Evolutionary conservation across 139 green algal genomes (phyloP), one percentile per base, ranked within the genome.

Genomic region (Desmodesmus armatus): DNA sequence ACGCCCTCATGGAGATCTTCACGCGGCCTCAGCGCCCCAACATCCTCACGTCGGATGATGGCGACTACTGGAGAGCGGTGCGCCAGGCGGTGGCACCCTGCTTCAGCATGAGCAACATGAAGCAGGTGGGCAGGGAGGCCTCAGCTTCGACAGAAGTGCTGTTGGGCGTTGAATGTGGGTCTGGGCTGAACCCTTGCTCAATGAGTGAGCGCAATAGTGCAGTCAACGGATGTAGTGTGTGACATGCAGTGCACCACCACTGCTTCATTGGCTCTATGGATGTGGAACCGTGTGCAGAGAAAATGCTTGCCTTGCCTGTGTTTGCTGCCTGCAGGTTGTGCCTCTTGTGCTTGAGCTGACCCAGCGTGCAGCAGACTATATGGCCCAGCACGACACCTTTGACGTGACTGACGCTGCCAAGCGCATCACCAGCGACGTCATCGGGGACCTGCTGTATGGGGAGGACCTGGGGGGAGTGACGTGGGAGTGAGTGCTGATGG

Each of bases 41-140:
- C 55, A 82, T 82, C 47, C 39, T 82, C 15, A 72, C 75, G 21
- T 33, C 33, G 21, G 2, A 19, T 1, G 75, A 82, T 33, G 53
- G 33, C 3, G 33, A 33, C 5, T 53, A 53, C 33, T 82, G 75
- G 75, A 71, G 53, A 11, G 75, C 75, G 19, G 75, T 82, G 53
- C 53, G 75, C 1, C 23, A 43, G 37, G 49, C 29, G 3, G 29
- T 43, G 9, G 75, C 75, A 1, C 53, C 55, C 21, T 67, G 47
- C 51, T 82, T 82, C 53, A 72, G 51, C 75, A 67, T 51, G 35
- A 40, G 49, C 51, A 82, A 67, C 75, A 31, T 82, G 53, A 82
- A 82, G 55, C 53, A 72, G 75, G 75, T 82, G 75, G 13, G 75
- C n/a, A n/a, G n/a, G n/a, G n/a, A 70, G 5, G 6, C 60, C 60